A percentile compares a stretch with the other conserved stretches of the same genome.
These are phyloP conservation scores for Russula griseocarnosa DNA, from an alignment of 768 basidiomycete genomes.

Conservation along the genomic window DNA sequence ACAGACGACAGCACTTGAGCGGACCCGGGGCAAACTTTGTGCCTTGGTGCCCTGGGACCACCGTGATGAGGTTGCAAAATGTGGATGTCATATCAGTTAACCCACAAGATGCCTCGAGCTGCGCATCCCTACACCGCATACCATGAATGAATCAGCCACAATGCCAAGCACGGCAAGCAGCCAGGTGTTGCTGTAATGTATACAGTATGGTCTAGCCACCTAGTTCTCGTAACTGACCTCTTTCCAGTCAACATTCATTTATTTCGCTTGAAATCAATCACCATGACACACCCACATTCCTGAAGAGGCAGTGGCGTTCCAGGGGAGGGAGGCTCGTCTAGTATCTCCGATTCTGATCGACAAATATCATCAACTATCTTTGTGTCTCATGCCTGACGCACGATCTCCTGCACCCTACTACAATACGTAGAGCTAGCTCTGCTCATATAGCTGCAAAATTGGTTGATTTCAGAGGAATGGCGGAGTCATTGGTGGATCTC, in stretches of 20 bases:
- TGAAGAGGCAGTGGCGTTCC: constrained; percentile 11
- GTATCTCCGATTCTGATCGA: neutral
- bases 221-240: neutral
- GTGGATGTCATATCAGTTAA: neutral
- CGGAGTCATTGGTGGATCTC: neutral
- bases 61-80: neutral
- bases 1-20: neutral
- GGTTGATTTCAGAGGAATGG: neutral
- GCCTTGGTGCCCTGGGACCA: neutral
- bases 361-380: neutral
- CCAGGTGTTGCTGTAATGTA: no score
- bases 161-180: no score
- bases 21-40: neutral
- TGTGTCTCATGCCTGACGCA: neutral
- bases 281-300: neutral
- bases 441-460: neutral
- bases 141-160: no score
- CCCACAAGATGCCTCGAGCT: neutral
- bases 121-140: no score
- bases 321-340: neutral
- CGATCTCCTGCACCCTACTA: neutral
- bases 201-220: neutral
- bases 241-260: neutral
- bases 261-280: neutral
- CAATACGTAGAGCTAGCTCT: neutral